These are phyloP conservation scores for Cornus controversa DNA, from an alignment of 148 eudicot species.

Conservation along the genomic window DNA sequence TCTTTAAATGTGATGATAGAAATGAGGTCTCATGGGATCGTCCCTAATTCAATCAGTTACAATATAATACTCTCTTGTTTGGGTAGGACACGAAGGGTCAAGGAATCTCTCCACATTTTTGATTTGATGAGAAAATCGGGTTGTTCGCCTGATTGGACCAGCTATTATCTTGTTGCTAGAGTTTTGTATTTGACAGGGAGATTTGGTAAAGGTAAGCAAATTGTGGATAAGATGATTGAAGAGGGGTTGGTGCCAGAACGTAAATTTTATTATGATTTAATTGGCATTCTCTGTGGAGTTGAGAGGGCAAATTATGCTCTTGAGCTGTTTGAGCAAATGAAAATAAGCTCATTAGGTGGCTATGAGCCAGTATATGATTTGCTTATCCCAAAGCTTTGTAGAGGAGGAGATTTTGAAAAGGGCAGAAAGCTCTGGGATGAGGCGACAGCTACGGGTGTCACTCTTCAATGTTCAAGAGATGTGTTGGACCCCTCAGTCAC, in stretches of 20 bases:
- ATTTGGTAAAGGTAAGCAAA: slow-evolving; percentile 64
- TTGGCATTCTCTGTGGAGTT: slow-evolving; percentile 65
- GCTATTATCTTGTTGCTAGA: slow-evolving; percentile 53
- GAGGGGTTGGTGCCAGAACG: slow-evolving; percentile 44
- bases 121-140: slow-evolving; percentile 46
- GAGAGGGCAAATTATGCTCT: slow-evolving; percentile 60
- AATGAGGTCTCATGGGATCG: slow-evolving; percentile 48
- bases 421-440: slow-evolving; percentile 64
- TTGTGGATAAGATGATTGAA: slow-evolving; percentile 42
- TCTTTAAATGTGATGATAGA: slow-evolving; percentile 64
- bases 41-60: slow-evolving; percentile 50
- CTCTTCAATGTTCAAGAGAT: slow-evolving; percentile 41
- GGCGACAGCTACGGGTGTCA: slow-evolving; percentile 45
- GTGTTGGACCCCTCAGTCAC: slow-evolving; percentile 55
- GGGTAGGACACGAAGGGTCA: slow-evolving; percentile 51
- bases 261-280: slow-evolving; percentile 49
- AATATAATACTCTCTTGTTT: slow-evolving; percentile 57
- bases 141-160: slow-evolving; percentile 59
- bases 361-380: slow-evolving; percentile 61
- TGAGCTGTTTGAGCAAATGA: slow-evolving; percentile 55
- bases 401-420: slow-evolving; percentile 47
- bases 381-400: slow-evolving; percentile 63
- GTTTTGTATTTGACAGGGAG: slow-evolving; percentile 61
- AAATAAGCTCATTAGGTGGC: slow-evolving; percentile 39
- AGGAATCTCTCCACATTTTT: slow-evolving; percentile 47